Evolutionary conservation across 1,284 basidiomycete species (phyloP).

Genomic region (Naganishia sp.): DNA sequence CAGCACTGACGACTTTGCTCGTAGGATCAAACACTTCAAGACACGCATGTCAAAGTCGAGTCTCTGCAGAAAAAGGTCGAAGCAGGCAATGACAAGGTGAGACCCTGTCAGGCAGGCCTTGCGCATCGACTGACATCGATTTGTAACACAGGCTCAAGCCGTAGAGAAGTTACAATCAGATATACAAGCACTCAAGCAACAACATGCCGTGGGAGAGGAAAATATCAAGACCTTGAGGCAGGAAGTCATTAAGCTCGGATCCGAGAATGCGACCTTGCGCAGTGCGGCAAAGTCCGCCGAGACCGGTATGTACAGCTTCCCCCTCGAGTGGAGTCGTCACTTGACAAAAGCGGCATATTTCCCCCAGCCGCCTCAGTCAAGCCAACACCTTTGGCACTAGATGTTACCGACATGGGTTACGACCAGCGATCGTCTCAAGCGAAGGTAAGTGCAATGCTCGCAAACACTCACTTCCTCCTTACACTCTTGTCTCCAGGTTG

Average conservation of each 20-base stretch:
- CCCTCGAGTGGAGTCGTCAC: not conserved
- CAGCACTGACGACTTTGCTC: not conserved
- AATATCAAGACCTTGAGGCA: conserved; percentile 89
- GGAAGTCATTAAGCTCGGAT: conserved; percentile 81
- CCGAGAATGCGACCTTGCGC: conserved; percentile 82
- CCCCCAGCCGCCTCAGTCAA: not conserved
- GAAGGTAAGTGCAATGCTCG: not conserved
- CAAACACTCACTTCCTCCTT: not conserved
- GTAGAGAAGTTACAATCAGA: conserved; percentile 79
- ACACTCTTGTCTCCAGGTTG: conserved; percentile 63
- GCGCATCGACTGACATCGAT: no score
- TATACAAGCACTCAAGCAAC: conserved; percentile 75
- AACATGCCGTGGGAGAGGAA: conserved; percentile 85
- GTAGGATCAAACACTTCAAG: conserved; percentile 89
- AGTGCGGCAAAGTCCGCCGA: conserved; percentile 64
- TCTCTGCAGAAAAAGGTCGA: conserved; percentile 91
- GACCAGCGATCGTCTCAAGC: not conserved
- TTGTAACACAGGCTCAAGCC: conserved; percentile 63
- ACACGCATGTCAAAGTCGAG: conserved; percentile 87
- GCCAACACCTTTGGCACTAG: no score
- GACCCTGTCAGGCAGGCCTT: no score
- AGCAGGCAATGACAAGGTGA: conserved; percentile 73
- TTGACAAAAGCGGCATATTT: not conserved
- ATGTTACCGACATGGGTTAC: not conserved
- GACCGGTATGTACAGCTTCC: conserved; percentile 58